phyloP scores from a whole-genome alignment of 2,329 filamentous ascomycete species.

The Ophiostoma sp. region DNA sequence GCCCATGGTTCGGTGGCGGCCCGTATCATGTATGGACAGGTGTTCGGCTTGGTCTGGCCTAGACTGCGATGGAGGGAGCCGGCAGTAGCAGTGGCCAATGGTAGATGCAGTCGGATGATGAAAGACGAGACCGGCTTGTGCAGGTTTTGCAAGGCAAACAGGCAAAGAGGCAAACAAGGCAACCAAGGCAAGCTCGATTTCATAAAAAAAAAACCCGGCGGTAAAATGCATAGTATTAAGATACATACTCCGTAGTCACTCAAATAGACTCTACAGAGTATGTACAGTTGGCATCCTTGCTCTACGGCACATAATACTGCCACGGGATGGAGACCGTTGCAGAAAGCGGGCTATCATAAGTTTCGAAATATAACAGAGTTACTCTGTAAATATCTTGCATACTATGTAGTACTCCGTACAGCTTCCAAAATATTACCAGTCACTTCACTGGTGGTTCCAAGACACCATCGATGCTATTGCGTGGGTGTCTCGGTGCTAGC shows the following conservation, averaged over 20 bases:
- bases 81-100: conserved; percentile 1
- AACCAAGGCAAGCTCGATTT: background rate
- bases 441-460: background rate
- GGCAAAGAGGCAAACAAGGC: too few relatives aligned
- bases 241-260: too few relatives aligned
- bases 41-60: background rate
- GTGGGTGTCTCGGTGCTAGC: too few relatives aligned
- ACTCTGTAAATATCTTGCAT: too few relatives aligned
- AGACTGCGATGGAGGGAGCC: background rate
- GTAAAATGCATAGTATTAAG: too few relatives aligned
- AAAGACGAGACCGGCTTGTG: background rate
- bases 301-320: too few relatives aligned
- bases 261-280: too few relatives aligned
- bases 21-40: background rate
- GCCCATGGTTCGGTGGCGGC: conserved; percentile 4
- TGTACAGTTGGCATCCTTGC: background rate
- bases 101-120: background rate
- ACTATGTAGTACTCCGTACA: too few relatives aligned
- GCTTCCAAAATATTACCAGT: background rate
- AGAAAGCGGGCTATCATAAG: background rate
- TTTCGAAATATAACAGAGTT: background rate
- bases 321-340: conserved; percentile 1
- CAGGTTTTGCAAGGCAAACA: background rate
- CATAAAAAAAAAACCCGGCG: too few relatives aligned
- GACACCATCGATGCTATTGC: background rate